Base-by-base conservation (phyloP, 345 rosid genomes). In the Eutrema heterophyllum region DNA sequence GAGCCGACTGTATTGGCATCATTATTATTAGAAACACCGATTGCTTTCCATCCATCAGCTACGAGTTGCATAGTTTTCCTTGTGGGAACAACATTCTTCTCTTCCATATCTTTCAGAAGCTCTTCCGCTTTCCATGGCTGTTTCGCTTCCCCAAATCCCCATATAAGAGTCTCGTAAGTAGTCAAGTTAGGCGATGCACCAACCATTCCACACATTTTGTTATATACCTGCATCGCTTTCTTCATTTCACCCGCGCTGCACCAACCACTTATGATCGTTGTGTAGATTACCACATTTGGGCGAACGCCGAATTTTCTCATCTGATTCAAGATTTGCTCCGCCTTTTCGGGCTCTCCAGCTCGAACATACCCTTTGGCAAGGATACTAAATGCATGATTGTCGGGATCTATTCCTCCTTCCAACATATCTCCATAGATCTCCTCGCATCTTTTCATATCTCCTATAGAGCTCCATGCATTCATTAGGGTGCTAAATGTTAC, bases 381-480 rank as follows among this genome's bases (percentile, higher is more conserved):
- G 74, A 91, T 93, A 83, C 96, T 84, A 58, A 82, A 91, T 15
- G 86, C 89, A 66, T 85, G 97, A 40, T 72, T 77, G 30, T 93
- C 97, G 0, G 97, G 98, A 35, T 87, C 90, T 81, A 87, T 89
- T 53, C 89, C 87, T 13, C 86, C 85, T 80, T 82, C 84, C 57
- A 81, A 78, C 98, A 87, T 89, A 76, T 93, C 97, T 40, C 82
- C 64, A 18, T 86, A 93, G 57, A 93, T 90, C 71, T 93, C 94
- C 73, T 81, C 83, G 73, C 97, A 93, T 74, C 88, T 89, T 39
- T 85, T 84, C 98, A 91, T 91, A 51, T 83, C 79, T 74, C 97
- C 98, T 7, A 87, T 79, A 3, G 95, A 86, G 81, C 95, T 89
- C 93, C 98, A 91, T 2, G 88, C 92, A 71, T 94, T 86, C 96